Base-by-base conservation (phyloP, 1,139 yeast genomes). In the Tardiomyces digboiensis region DNA sequence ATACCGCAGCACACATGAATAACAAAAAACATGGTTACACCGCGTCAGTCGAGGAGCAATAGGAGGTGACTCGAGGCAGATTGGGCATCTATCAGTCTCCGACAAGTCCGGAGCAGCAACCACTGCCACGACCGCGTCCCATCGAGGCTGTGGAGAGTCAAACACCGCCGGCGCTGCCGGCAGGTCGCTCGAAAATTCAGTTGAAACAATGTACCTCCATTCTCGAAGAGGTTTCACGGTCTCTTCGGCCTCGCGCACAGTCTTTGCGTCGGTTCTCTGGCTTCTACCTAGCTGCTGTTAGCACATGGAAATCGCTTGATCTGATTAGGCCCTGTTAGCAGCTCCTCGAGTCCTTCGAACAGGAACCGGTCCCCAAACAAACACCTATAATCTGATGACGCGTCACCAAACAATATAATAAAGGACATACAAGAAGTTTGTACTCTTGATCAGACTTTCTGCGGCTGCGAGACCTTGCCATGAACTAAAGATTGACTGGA, bases 11-110 rank as follows among this genome's bases (percentile, higher is more conserved):
- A 43, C 7, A 21, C 44, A 43, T 2, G 42, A 41, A 16, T 29
- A 26, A 41, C 43, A 42, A 19, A 23, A 41, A 14, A 43, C 29
- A 19, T 42, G 44, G 2, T 39, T 42, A 33, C 46, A 42, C 18
- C 39, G 41, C 33, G 42, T 7, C 44, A 43, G 38, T 21, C 33
- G 40, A 7, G 44, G 46, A 5, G 41, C 44, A 5, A 41, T 41
- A 2, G 42, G 41, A 12, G 36, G 40, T 2, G 46, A 36, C 26
- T 33, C 42, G n/a, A 44, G 46, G 37, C 42, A 44, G 3, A 39
- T 39, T 12, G 43, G 42, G 38, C 42, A 44, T 13, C 37, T 8
- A n/a, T 16, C 37, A 3, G 37, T 33, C 37, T n/a, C 37, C n/a
- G 19, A 8, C 12, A 16, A n/a, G 19, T 16, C 19, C 12, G 37